A percentile compares a stretch with the other conserved stretches of the same genome.
Evolutionary conservation across 345 rosid species (phyloP).

Genomic region (Bruguiera gymnorhiza): DNA sequence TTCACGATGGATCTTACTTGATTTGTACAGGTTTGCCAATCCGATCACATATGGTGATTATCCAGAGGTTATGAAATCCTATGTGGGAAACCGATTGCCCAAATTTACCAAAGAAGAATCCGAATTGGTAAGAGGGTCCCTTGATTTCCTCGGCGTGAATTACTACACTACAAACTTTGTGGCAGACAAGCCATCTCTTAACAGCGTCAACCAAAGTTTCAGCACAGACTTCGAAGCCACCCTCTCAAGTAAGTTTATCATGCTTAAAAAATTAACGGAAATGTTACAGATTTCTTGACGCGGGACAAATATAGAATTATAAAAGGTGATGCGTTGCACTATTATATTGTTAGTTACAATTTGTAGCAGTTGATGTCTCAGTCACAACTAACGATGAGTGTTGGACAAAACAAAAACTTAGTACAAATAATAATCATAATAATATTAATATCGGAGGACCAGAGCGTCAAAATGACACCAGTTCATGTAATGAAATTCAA

Average conservation of each 20-base stretch:
- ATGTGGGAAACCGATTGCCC: conserved; percentile 52
- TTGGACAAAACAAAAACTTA: no score
- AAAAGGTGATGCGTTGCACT: no score
- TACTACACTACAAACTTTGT: conserved; percentile 51
- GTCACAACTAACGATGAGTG: no score
- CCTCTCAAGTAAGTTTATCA: conserved; percentile 10
- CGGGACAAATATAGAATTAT: no score
- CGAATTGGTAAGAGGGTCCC: conserved; percentile 41
- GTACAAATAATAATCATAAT: no score
- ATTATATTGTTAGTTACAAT: no score
- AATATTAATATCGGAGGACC: no score
- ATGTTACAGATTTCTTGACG: no score
- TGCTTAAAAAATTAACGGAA: neutral
- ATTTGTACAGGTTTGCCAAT: conserved; percentile 40
- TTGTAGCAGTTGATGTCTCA: no score
- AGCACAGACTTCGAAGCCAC: conserved; percentile 25
- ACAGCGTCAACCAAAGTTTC: conserved; percentile 23
- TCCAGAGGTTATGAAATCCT: conserved; percentile 44
- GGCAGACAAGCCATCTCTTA: conserved; percentile 4
- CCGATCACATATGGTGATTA: conserved; percentile 59
- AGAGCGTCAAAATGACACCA: no score
- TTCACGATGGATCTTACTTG: neutral
- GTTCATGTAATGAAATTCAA: no score
- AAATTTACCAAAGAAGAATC: conserved; percentile 49
- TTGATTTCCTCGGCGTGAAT: conserved; percentile 56